Percentiles rank a stretch among this genome's conserved stretches.
These are phyloP conservation scores for Penicillium maclennaniae DNA, from an alignment of 495 filamentous ascomycete genomes.

Conservation along the genomic window DNA sequence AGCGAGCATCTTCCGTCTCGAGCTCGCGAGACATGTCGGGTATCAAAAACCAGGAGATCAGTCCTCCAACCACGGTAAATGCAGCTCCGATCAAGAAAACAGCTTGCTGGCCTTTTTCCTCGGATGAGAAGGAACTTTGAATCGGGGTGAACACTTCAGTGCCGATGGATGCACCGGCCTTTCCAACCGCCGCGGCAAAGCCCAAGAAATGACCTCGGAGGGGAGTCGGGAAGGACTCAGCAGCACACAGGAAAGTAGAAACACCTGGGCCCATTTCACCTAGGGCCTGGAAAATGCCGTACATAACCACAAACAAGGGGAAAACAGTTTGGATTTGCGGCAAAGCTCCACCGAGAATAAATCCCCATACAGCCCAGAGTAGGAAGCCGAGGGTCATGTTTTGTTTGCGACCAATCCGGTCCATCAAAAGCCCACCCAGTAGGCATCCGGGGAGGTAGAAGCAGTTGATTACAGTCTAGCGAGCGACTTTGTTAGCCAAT, in stretches of 20 bases:
- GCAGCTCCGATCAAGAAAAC: conserved; percentile 46
- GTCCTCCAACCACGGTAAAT: conserved; percentile 37
- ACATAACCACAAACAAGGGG: conserved; percentile 49
- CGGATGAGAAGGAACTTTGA: conserved; percentile 35
- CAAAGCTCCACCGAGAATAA: conserved; percentile 45
- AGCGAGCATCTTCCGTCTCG: conserved; percentile 43
- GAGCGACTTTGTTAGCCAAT: not conserved
- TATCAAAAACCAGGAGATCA: conserved; percentile 44
- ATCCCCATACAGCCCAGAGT: conserved; percentile 40
- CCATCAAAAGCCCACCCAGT: conserved; percentile 45
- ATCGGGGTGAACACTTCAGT: conserved; percentile 45
- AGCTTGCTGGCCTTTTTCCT: conserved; percentile 39
- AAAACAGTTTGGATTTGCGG: conserved; percentile 40
- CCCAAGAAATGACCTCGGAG: conserved; percentile 48
- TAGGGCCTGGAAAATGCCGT: conserved; percentile 46
- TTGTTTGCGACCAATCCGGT: conserved; percentile 46
- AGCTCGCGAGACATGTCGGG: conserved; percentile 43
- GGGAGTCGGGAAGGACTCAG: conserved; percentile 49
- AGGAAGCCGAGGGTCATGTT: conserved; percentile 45
- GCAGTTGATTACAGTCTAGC: conserved; percentile 42
- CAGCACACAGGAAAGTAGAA: conserved; percentile 40
- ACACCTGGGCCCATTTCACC: conserved; percentile 49
- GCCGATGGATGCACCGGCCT: conserved; percentile 48
- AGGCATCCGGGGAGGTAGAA: conserved; percentile 48
- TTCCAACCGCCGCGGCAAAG: conserved; percentile 45